These are phyloP conservation scores for Aspergillus tamarii DNA, from an alignment of 2,329 filamentous ascomycete genomes.

Conservation along the genomic window DNA sequence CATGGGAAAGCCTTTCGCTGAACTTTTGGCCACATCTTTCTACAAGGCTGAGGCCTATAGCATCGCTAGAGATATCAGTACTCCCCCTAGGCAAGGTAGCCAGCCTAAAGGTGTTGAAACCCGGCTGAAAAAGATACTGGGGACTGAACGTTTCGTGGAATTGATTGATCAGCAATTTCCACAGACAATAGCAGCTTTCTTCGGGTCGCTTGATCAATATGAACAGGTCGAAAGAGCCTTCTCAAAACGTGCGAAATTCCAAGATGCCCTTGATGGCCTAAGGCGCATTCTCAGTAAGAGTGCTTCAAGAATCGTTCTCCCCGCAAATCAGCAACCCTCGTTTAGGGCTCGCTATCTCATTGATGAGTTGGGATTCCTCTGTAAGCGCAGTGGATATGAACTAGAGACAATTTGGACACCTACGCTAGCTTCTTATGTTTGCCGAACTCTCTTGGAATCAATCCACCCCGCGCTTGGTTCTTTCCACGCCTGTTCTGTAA, in stretches of 20 bases:
- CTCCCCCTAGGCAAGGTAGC: constrained; percentile 45
- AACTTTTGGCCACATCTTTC: constrained; percentile 71
- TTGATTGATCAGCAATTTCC: constrained; percentile 72
- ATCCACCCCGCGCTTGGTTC: constrained; percentile 84
- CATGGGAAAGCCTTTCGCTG: constrained; percentile 57
- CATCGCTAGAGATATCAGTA: constrained; percentile 72
- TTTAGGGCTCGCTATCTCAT: constrained; percentile 79
- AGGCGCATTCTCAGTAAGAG: constrained; percentile 70
- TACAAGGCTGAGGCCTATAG: constrained; percentile 80
- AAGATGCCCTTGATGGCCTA: constrained; percentile 66
- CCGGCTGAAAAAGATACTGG: constrained; percentile 70
- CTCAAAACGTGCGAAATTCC: constrained; percentile 60
- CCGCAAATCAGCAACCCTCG: constrained; percentile 81
- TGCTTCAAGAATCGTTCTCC: constrained; percentile 66
- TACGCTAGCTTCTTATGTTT: constrained; percentile 71
- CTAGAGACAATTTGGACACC: constrained; percentile 72
- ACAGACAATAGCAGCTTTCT: constrained; percentile 74
- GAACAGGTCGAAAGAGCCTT: constrained; percentile 72
- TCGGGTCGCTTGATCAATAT: constrained; percentile 78
- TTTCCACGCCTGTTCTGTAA: constrained; percentile 80
- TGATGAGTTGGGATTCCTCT: constrained; percentile 77
- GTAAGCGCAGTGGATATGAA: constrained; percentile 69
- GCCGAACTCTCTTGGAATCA: constrained; percentile 76
- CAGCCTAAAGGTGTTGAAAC: constrained; percentile 63
- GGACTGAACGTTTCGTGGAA: constrained; percentile 64